Percentiles rank a stretch among this genome's conserved stretches.
These are phyloP conservation scores for Amanita muscaria DNA, from an alignment of 768 basidiomycete species.

Conservation along the genomic window DNA sequence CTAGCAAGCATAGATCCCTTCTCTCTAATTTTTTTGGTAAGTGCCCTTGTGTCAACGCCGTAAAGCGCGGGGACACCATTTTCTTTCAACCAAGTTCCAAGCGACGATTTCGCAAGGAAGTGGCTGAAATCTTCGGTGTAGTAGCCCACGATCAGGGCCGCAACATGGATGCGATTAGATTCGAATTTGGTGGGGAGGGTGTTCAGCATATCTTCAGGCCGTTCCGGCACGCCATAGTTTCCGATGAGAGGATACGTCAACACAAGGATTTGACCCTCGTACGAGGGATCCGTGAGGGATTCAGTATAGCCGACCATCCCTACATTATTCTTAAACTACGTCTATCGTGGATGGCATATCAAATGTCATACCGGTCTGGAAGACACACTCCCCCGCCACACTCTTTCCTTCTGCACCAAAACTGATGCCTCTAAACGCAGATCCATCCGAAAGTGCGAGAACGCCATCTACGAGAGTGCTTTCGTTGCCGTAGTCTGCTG, in stretches of 20 bases:
- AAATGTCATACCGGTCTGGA: slow-evolving; percentile 84
- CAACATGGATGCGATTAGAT: slow-evolving; percentile 88
- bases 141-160: slow-evolving; percentile 86
- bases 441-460: slow-evolving; percentile 85
- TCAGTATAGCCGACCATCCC: slow-evolving; percentile 99
- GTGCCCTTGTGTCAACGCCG: slow-evolving; percentile 91
- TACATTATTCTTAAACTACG: slow-evolving; percentile 26
- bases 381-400: slow-evolving; percentile 96
- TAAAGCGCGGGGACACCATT: slow-evolving; percentile 90
- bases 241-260: slow-evolving; percentile 95
- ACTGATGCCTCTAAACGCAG: slow-evolving; percentile 80
- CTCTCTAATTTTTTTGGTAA: slow-evolving; percentile 94
- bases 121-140: slow-evolving; percentile 94
- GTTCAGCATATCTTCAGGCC: slow-evolving; percentile 38
- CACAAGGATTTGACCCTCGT: slow-evolving; percentile 95
- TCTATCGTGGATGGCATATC: slow-evolving; percentile 1
- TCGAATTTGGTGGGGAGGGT: slow-evolving; percentile 76
- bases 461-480: slow-evolving; percentile 46
- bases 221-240: slow-evolving; percentile 92
- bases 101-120: slow-evolving; percentile 82
- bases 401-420: slow-evolving; percentile 92
- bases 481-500: slow-evolving; percentile 21
- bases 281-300: slow-evolving; percentile 96
- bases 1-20: slow-evolving; percentile 90
- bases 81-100: slow-evolving; percentile 91